Percentiles rank a stretch among this genome's conserved stretches.
Conservation (phyloP, 345 rosid species). For the Raphanus sativus region DNA sequence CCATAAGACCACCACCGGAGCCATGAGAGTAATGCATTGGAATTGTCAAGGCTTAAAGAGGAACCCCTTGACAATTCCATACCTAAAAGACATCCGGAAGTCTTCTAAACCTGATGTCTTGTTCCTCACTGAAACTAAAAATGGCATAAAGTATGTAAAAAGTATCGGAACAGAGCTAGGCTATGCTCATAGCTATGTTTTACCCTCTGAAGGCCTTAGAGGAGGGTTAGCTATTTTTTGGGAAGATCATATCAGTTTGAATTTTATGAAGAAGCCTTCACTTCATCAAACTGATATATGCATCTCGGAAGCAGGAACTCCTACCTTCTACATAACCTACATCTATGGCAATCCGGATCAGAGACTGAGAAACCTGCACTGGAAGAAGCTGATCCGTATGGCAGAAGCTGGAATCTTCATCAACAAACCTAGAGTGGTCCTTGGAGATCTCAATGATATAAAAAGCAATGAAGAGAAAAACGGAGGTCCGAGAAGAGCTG, state of each 20-base stretch:
- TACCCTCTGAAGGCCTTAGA: not conserved
- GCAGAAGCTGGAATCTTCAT: no score
- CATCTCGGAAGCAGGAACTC: no score
- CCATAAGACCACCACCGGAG: not conserved
- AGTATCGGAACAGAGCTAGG: not conserved
- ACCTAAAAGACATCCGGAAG: not conserved
- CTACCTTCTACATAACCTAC: no score
- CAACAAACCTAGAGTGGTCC: no score
- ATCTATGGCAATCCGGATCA: no score
- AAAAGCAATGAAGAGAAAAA: no score
- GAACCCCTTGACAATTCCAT: not conserved
- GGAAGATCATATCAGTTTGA: not conserved
- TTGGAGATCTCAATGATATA: no score
- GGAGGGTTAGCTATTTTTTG: not conserved
- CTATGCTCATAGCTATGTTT: not conserved
- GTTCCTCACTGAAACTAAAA: not conserved
- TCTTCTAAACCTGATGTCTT: not conserved
- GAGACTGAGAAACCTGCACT: no score
- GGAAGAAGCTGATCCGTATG: no score
- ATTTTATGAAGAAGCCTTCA: no score
- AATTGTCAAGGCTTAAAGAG: not conserved
- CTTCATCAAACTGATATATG: no score
- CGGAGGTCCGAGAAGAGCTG: no score
- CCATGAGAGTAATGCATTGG: not conserved
- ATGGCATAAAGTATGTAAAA: not conserved